Percentiles rank a stretch among this genome's conserved stretches.
Evolutionary conservation across 371 early-diverging fungal genomes (phyloP).

Genomic region (Rhizopus stolonifer): DNA sequence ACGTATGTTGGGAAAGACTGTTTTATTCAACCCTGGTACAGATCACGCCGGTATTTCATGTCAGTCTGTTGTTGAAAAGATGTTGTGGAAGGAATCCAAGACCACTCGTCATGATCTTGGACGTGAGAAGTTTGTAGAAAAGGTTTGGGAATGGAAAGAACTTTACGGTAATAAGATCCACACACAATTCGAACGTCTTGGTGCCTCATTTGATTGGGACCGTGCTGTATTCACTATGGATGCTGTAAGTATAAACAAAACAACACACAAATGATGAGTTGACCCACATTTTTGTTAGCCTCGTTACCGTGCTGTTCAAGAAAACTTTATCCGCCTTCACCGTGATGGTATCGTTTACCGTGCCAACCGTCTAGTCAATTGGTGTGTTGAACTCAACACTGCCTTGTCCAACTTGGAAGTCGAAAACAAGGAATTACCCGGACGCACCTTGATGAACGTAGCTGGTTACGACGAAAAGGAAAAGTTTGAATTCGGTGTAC

Average conservation of each 20-base stretch:
- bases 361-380: constrained; percentile 97
- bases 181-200: constrained; percentile 92
- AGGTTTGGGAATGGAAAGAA: constrained; percentile 98
- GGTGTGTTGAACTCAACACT: constrained; percentile 98
- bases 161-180: constrained; percentile 86
- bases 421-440: constrained; percentile 87
- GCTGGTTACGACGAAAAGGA: constrained; percentile 91
- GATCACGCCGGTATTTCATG: constrained; percentile 99
- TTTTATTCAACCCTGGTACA: constrained; percentile 96
- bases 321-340: constrained; percentile 95
- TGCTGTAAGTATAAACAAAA: constrained; percentile 44
- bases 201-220: constrained; percentile 95
- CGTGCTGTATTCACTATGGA: constrained; percentile 97
- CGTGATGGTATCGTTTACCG: constrained; percentile 98
- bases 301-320: constrained; percentile 84
- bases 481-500: constrained; percentile 98
- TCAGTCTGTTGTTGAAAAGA: constrained; percentile 98
- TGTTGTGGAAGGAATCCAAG: constrained; percentile 79
- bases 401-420: constrained; percentile 98
- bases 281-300: constrained; percentile 44
- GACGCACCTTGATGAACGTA: constrained; percentile 81
- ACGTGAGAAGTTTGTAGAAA: constrained; percentile 87
- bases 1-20: constrained; percentile 96
- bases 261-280: too few species aligned
- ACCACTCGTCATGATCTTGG: constrained; percentile 93